These are phyloP conservation scores for Phaeotremella skinneri DNA, from an alignment of 768 basidiomycete genomes.

Conservation along the genomic window DNA sequence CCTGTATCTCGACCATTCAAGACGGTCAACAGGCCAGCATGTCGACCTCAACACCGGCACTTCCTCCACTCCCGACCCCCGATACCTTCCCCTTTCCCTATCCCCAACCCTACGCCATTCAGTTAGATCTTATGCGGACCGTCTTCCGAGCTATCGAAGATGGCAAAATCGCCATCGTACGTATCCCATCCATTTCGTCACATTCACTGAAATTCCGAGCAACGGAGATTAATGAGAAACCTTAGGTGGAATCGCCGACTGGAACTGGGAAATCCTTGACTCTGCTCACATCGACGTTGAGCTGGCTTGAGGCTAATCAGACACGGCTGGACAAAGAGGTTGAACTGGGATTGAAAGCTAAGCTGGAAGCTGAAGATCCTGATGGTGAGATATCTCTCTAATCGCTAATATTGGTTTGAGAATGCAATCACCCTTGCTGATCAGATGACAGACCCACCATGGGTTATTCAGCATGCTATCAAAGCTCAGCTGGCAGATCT, in stretches of 20 bases:
- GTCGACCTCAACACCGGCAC: not conserved
- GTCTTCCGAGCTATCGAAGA: slow-evolving; percentile 75
- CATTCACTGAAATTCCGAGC: not conserved
- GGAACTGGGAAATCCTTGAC: slow-evolving; percentile 50
- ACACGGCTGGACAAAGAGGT: slow-evolving; percentile 26
- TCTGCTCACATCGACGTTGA: slow-evolving; percentile 47
- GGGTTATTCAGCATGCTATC: slow-evolving; percentile 49
- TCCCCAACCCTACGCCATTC: slow-evolving; percentile 75
- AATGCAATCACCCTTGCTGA: not conserved
- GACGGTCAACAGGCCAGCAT: not conserved
- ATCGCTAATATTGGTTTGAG: not conserved
- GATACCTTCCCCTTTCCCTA: slow-evolving; percentile 77
- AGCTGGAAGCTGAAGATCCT: slow-evolving; percentile 29
- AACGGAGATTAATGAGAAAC: not conserved
- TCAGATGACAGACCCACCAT: slow-evolving; percentile 39
- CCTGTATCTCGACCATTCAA: not conserved
- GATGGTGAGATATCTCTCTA: slow-evolving; percentile 27
- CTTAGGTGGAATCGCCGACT: slow-evolving; percentile 50
- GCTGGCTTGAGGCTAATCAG: slow-evolving; percentile 42
- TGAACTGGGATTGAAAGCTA: slow-evolving; percentile 19
- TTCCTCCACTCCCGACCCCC: slow-evolving; percentile 61
- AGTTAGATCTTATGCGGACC: slow-evolving; percentile 81
- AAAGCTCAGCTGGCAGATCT: slow-evolving; percentile 33
- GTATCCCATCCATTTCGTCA: not conserved
- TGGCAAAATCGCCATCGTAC: slow-evolving; percentile 69